A percentile compares a stretch with the other conserved stretches of the same genome.
Evolutionary conservation across 2,329 filamentous ascomycete genomes (phyloP).

Genomic region (Lasiodiplodia citricola): DNA sequence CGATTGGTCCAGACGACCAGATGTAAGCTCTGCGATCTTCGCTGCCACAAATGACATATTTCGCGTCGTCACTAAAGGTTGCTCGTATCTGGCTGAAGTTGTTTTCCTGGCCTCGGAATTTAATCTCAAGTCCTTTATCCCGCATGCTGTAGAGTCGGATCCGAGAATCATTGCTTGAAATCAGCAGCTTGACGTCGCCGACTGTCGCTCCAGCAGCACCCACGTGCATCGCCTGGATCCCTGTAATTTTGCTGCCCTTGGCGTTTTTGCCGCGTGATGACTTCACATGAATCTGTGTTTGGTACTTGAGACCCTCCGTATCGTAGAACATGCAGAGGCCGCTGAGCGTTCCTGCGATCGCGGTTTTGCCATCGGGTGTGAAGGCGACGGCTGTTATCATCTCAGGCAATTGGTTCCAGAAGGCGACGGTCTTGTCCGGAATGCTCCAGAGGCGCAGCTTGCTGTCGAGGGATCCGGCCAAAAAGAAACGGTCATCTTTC

Average conservation of each 20-base stretch:
- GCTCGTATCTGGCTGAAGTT: conserved; percentile 88
- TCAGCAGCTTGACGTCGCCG: conserved; percentile 78
- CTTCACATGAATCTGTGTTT: conserved; percentile 89
- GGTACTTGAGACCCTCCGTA: conserved; percentile 84
- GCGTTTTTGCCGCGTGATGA: conserved; percentile 91
- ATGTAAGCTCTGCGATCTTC: conserved; percentile 91
- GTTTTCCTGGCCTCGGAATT: conserved; percentile 92
- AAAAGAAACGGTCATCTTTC: conserved; percentile 92
- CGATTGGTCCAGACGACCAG: conserved; percentile 72
- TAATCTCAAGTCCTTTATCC: conserved; percentile 83
- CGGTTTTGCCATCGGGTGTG: conserved; percentile 86
- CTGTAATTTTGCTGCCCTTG: conserved; percentile 96
- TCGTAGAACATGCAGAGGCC: conserved; percentile 91
- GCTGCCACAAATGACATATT: conserved; percentile 88
- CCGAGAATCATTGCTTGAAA: conserved; percentile 94
- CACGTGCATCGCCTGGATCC: conserved; percentile 65
- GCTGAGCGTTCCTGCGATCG: conserved; percentile 85
- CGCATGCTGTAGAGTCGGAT: conserved; percentile 87
- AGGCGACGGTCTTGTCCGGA: conserved; percentile 92
- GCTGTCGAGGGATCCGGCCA: conserved; percentile 89
- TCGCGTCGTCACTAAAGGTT: conserved; percentile 83
- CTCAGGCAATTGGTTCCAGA: conserved; percentile 75
- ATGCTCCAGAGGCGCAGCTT: conserved; percentile 95
- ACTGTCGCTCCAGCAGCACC: conserved; percentile 54
- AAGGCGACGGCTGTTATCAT: conserved; percentile 95